A percentile compares a stretch with the other conserved stretches of the same genome.
Evolutionary conservation across 192 early-diverging fungal genomes (phyloP).

Genomic region (Coemansia asiatica): DNA sequence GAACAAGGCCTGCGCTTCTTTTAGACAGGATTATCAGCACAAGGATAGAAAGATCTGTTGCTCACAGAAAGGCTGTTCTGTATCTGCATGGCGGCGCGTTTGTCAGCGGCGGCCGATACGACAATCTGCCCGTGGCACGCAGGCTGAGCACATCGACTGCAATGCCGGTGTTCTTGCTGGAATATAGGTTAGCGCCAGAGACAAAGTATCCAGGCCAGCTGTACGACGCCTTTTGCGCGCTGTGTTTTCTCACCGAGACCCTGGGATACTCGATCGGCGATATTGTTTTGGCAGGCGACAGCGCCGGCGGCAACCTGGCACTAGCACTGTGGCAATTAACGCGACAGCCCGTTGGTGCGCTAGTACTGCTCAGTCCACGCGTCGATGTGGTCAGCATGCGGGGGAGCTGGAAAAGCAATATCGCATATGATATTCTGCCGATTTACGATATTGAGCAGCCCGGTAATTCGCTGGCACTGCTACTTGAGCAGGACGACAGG

Average conservation of each 20-base stretch:
- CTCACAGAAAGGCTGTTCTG: constrained; percentile 40
- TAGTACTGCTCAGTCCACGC: constrained; percentile 38
- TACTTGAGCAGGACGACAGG: constrained; percentile 10
- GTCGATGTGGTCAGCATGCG: constrained; percentile 30
- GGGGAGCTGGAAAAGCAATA: constrained; percentile 19
- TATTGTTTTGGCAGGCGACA: constrained; percentile 47
- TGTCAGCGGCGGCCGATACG: constrained; percentile 37
- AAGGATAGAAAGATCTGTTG: not conserved
- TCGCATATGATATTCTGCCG: constrained; percentile 14
- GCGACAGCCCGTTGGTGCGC: not conserved
- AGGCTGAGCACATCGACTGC: constrained; percentile 53
- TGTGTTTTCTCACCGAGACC: constrained; percentile 55
- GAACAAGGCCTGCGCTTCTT: not conserved
- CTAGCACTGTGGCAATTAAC: constrained; percentile 38
- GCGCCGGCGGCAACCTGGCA: constrained; percentile 49
- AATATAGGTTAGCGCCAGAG: constrained; percentile 82
- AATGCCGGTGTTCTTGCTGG: constrained; percentile 53
- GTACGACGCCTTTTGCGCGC: constrained; percentile 78
- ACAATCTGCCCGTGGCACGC: constrained; percentile 45
- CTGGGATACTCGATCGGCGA: constrained; percentile 13
- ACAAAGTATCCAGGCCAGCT: constrained; percentile 78
- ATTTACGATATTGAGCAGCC: not conserved
- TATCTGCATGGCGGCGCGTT: constrained; percentile 80
- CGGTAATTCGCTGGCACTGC: not conserved
- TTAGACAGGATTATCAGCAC: not conserved